phyloP scores from a whole-genome alignment of 768 basidiomycete species.

The Arthromyces matolae region DNA sequence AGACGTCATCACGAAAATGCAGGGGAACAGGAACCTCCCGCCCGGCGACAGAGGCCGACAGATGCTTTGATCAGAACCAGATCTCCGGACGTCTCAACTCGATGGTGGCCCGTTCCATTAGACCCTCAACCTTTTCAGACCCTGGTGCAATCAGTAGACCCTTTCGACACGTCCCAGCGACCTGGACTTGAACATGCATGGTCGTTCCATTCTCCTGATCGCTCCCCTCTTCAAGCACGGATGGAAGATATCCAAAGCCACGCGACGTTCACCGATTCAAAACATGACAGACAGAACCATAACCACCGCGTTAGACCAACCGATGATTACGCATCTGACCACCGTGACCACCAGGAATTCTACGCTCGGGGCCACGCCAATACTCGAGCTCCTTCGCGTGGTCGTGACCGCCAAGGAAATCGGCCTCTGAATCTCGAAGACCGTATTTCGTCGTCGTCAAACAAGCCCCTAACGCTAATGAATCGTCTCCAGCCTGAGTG shows the following conservation, averaged over 20 bases:
- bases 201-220: conserved; percentile 2
- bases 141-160: conserved; percentile 3
- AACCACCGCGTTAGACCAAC: neutral
- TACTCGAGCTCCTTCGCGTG: conserved; percentile 8
- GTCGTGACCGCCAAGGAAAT: conserved; percentile 13
- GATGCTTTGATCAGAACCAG: conserved; percentile 6
- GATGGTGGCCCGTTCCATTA: neutral
- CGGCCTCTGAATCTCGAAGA: conserved; percentile 19
- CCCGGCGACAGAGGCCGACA: conserved; percentile 16
- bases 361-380: too few species aligned
- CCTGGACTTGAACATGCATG: too few species aligned
- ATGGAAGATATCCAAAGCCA: neutral
- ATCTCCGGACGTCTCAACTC: conserved; percentile 1
- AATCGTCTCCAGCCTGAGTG: conserved; percentile 15
- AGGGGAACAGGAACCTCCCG: conserved; percentile 15
- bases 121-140: neutral
- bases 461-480: conserved; percentile 18
- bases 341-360: too few species aligned
- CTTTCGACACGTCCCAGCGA: too few species aligned
- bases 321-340: neutral
- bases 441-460: conserved; percentile 23
- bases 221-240: neutral
- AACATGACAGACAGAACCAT: too few species aligned
- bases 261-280: too few species aligned
- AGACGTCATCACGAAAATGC: conserved; percentile 20